Conservation (phyloP, 352 stramenopile genomes). For the Globisporangium spinosum region DNA sequence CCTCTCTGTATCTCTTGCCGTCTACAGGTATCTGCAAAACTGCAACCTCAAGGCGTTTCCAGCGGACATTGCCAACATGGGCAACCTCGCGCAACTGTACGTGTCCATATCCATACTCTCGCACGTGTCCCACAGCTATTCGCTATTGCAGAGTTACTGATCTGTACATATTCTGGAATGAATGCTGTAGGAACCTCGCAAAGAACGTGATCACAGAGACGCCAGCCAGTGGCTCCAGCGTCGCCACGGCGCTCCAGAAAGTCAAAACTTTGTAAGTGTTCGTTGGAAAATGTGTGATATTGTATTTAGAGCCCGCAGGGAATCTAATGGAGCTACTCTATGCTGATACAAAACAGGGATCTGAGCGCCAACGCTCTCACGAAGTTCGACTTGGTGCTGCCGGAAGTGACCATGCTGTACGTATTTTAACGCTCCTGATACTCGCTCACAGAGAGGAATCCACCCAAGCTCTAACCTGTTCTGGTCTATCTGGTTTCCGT, state of each 20-base stretch:
- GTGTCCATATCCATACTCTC: conserved; percentile 10
- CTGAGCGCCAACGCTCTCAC: conserved; percentile 44
- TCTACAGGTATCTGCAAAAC: conserved; percentile 56
- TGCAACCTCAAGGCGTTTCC: conserved; percentile 57
- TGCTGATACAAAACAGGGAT: conserved; percentile 25
- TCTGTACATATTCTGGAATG: background rate
- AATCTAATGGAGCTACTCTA: background rate
- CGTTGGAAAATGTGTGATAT: background rate
- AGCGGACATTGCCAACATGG: conserved; percentile 40
- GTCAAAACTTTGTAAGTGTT: conserved; percentile 39
- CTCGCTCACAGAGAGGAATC: background rate
- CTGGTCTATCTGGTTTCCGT: background rate
- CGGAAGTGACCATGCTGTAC: conserved; percentile 38
- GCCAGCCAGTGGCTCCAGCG: conserved; percentile 29
- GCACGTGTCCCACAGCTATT: background rate
- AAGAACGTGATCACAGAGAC: conserved; percentile 52
- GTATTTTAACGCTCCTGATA: background rate
- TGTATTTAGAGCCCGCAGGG: background rate
- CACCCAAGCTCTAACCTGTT: background rate
- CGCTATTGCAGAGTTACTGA: background rate
- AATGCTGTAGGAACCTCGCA: conserved; percentile 38
- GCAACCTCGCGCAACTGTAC: conserved; percentile 53
- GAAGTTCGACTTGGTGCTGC: conserved; percentile 38
- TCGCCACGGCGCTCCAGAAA: conserved; percentile 36
- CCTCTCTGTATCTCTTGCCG: background rate